Evolutionary conservation across 257 asterid genomes (phyloP), one percentile per base, ranked within the genome.

Genomic region (Striga asiatica): DNA sequence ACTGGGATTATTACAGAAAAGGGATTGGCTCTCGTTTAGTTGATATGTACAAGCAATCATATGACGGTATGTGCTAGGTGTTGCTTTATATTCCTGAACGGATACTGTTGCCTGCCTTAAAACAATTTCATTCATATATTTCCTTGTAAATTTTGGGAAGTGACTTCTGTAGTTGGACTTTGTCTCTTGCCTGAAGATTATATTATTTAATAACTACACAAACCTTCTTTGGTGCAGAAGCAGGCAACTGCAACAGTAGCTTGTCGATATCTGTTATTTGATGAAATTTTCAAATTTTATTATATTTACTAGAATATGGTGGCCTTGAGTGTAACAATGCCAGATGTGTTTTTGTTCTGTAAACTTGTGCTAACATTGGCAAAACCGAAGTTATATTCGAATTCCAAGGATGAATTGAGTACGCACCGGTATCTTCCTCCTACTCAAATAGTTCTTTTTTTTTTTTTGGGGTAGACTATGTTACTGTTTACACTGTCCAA

Each of bases 1-100:
- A 89, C 71, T 89, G 97, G 97, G 97, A 83, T 32, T 81, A 77
- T 46, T 89, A 89, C 80, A 79, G 97, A 59, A 85, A 85, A 76
- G 93, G 94, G 69, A 79, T 89, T 55, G 96, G 95, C 56, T 61
- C 94, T 61, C 83, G 89, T 65, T 74, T 89, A 84, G 97, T 89
- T 71, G 97, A 89, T 66, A 76, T 85, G 79, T 89, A 89, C 79
- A 85, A 89, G 71, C 93, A 85, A 71, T 95, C 96, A 41, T 85
- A 83, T 54, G 95, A 89, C 43, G 83, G 97, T 83, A 76, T 58
- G 60, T 56, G 50, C 54, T 18, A 12, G 2, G 38, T 47, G 32
- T 29, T 19, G 8, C 25, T 38, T 17, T 55, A 16, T 29, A 3
- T 48, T 8, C n/a, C n/a, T n/a, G n/a, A n/a, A n/a, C n/a, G n/a